Evolutionary conservation across 495 filamentous ascomycete genomes (phyloP).

Genomic region (Elaphomyces granulatus): DNA sequence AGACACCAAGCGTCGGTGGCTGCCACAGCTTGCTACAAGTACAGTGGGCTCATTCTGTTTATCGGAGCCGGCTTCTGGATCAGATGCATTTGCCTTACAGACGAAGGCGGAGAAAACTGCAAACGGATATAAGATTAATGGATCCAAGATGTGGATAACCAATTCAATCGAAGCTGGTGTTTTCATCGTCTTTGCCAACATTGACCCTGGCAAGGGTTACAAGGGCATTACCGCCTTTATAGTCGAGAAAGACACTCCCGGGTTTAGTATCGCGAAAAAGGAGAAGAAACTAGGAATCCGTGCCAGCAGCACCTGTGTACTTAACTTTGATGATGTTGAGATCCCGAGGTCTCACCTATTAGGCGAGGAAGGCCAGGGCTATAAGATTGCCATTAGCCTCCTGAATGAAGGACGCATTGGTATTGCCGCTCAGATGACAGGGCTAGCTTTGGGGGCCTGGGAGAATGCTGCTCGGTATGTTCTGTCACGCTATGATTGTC

Average conservation of each 20-base stretch:
- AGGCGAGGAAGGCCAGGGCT: conserved; percentile 78
- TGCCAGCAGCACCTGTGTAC: conserved; percentile 87
- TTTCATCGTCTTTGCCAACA: conserved; percentile 96
- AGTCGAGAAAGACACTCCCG: conserved; percentile 75
- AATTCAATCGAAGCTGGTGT: conserved; percentile 87
- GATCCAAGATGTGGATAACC: conserved; percentile 99
- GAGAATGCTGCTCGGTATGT: conserved; percentile 80
- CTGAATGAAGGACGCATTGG: conserved; percentile 96
- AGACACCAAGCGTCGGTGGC: conserved; percentile 63
- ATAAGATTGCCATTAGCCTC: conserved; percentile 95
- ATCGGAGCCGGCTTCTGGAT: conserved; percentile 84
- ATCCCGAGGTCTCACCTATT: conserved; percentile 77
- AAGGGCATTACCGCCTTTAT: conserved; percentile 95
- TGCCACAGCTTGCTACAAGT: conserved; percentile 75
- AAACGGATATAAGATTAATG: conserved; percentile 72
- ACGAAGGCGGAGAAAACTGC: conserved; percentile 69
- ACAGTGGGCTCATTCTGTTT: conserved; percentile 95
- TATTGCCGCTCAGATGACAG: conserved; percentile 98
- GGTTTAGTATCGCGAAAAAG: conserved; percentile 96
- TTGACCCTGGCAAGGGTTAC: conserved; percentile 78
- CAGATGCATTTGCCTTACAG: conserved; percentile 88
- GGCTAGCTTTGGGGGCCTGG: conserved; percentile 85
- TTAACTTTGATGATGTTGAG: conserved; percentile 96
- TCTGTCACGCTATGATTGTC: too few species aligned
- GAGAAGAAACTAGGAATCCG: conserved; percentile 98